phyloP scores from a whole-genome alignment of 495 filamentous ascomycete species.

The Chaetomidium leptoderma region DNA sequence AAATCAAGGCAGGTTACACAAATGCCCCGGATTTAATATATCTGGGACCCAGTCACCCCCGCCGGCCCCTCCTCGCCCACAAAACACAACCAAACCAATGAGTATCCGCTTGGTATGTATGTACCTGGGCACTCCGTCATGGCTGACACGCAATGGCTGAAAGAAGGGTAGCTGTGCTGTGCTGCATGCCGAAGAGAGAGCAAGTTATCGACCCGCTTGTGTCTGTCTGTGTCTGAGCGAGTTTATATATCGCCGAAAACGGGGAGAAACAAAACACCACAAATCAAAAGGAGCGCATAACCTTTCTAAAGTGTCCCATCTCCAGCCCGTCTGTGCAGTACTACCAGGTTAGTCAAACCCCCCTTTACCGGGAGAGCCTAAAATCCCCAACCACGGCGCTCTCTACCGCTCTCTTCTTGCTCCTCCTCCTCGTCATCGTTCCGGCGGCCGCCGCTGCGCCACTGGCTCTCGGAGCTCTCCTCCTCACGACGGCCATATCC shows the following conservation, averaged over 20 bases:
- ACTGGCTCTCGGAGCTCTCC: no score
- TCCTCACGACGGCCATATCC: slow-evolving; percentile 15
- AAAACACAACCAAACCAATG: not conserved
- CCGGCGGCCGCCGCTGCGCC: slow-evolving; percentile 4
- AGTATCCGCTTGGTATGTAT: not conserved
- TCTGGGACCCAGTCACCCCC: slow-evolving; percentile 7
- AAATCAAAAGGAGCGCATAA: not conserved
- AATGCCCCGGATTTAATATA: slow-evolving; percentile 11
- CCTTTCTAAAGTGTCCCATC: not conserved
- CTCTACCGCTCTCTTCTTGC: not conserved
- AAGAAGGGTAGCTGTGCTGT: not conserved
- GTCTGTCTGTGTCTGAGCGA: not conserved
- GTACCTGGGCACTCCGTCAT: not conserved
- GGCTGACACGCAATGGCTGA: not conserved
- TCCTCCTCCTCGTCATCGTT: slow-evolving; percentile 8
- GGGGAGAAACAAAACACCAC: not conserved
- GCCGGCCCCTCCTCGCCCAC: not conserved
- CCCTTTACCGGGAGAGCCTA: not conserved
- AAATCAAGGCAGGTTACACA: slow-evolving; percentile 3
- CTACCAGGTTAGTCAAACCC: not conserved
- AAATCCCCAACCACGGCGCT: slow-evolving; percentile 12
- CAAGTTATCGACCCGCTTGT: not conserved
- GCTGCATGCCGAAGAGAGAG: no score
- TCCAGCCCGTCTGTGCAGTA: not conserved
- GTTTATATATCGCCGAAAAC: not conserved